Evolutionary conservation across 352 stramenopile species (phyloP), one percentile per base, ranked within the genome.

Genomic region (Pythium grandisporangium): DNA sequence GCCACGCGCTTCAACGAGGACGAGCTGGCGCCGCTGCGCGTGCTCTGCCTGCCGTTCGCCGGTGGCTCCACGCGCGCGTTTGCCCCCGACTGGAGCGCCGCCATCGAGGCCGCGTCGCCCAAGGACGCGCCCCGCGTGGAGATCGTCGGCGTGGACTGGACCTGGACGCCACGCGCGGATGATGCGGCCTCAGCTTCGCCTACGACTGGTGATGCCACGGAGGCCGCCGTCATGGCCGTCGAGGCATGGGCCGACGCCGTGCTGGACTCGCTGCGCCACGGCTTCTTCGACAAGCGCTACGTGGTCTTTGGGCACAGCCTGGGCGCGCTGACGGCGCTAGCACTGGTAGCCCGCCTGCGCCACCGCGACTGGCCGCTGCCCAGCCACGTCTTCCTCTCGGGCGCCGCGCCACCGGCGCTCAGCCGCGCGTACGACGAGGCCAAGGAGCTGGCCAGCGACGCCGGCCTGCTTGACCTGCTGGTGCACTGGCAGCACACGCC

Each of bases 231-330:
- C 20, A 26, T 30, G 14, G 40, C 24, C 10, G 49, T 47, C 4
- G 58, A 60, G 10, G 63, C 57, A 11, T 58, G 43, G 51, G 56
- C 80, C 33, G 63, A 62, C 37, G 46, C 50, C 37, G 38, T 66
- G 44, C 55, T 85, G 16, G 55, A 41, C 40, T 50, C 48, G 37
- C 58, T 58, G 17, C 19, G 24, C 14, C 43, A 44, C 33, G 25
- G 61, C 30, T 88, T 88, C 55, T 85, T 88, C 42, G 70, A 79
- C 50, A 88, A 88, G 50, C 71, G 63, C 1, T 88, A 79, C 45
- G 69, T 79, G 26, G 39, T 88, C 21, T 29, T 78, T 20, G 75
- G 75, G 39, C 75, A 88, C 55, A 84, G 69, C 48, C 55, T 88
- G 10, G 75, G 75, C n/a, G 71, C 75, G 27, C 48, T 84, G 19